phyloP scores from a whole-genome alignment of 83 land plant species.

The Picea abies region DNA sequence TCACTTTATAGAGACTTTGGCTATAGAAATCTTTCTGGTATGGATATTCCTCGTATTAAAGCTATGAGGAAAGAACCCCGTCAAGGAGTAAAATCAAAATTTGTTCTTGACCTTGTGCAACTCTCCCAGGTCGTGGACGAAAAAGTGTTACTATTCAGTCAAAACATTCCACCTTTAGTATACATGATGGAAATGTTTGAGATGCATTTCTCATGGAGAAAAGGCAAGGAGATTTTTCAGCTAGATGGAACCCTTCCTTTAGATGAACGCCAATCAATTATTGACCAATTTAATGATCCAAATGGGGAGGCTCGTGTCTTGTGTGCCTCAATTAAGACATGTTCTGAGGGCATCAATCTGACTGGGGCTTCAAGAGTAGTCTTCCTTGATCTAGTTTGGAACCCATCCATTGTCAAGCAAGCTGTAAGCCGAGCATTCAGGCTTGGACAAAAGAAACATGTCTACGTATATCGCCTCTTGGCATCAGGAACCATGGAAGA shows the following conservation, averaged over 20 bases:
- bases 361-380: constrained; percentile 79
- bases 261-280: constrained; percentile 38
- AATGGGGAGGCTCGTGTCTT: constrained; percentile 40
- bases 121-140: too few species aligned
- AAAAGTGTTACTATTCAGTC: too few species aligned
- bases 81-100: too few species aligned
- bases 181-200: constrained; percentile 20
- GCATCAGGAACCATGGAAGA: constrained; percentile 46
- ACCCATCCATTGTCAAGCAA: constrained; percentile 66
- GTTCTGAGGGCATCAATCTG: constrained; percentile 67
- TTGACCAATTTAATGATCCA: constrained; percentile 52
- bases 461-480: constrained; percentile 58
- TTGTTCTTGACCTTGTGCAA: too few species aligned
- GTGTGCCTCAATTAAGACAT: constrained; percentile 67
- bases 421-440: constrained; percentile 74
- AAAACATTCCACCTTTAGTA: too few species aligned
- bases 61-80: too few species aligned
- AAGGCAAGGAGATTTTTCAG: constrained; percentile 49
- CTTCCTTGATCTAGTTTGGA: constrained; percentile 72
- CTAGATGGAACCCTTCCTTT: constrained; percentile 47
- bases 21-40: background rate
- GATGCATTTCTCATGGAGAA: constrained; percentile 34
- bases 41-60: constrained; percentile 9
- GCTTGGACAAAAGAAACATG: constrained; percentile 65
- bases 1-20: constrained; percentile 5